phyloP scores from a whole-genome alignment of 2,329 filamentous ascomycete species.

The Rhynchosporium secalis region DNA sequence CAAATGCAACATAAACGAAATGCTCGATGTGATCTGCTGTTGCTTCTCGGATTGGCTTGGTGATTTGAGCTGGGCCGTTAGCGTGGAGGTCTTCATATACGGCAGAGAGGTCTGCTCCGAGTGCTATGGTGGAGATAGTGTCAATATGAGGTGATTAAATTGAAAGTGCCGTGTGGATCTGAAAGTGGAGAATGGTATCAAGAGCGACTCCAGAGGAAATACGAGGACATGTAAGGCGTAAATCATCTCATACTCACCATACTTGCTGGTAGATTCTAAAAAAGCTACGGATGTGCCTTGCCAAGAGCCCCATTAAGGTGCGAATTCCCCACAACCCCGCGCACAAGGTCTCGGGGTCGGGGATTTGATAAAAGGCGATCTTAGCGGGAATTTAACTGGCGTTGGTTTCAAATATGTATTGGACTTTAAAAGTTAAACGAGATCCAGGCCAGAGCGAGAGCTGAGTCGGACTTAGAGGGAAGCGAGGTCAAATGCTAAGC shows the following conservation, averaged over 20 bases:
- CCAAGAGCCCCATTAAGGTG: neutral
- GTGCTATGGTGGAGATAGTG: slow-evolving; percentile 20
- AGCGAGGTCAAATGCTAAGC: neutral
- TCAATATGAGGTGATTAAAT: neutral
- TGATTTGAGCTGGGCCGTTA: slow-evolving; percentile 19
- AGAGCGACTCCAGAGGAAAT: neutral
- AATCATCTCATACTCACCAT: neutral
- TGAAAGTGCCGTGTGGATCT: too few relatives aligned
- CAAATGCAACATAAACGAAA: too few relatives aligned
- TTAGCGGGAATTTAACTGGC: too few relatives aligned
- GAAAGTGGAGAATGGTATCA: too few relatives aligned
- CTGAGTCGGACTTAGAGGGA: too few relatives aligned
- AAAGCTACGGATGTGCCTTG: too few relatives aligned
- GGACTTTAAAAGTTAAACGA: too few relatives aligned
- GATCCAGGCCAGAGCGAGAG: too few relatives aligned
- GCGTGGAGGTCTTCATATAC: slow-evolving; percentile 21
- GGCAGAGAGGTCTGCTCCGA: slow-evolving; percentile 21
- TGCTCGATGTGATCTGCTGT: neutral
- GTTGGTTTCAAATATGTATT: too few relatives aligned
- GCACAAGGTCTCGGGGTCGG: neutral
- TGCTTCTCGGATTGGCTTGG: slow-evolving; percentile 22
- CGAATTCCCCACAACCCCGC: neutral
- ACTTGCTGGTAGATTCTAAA: too few relatives aligned
- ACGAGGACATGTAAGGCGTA: neutral
- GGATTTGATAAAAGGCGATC: too few relatives aligned